phyloP scores from a whole-genome alignment of 2,329 filamentous ascomycete genomes.

The Rhynchosporium graminicola region DNA sequence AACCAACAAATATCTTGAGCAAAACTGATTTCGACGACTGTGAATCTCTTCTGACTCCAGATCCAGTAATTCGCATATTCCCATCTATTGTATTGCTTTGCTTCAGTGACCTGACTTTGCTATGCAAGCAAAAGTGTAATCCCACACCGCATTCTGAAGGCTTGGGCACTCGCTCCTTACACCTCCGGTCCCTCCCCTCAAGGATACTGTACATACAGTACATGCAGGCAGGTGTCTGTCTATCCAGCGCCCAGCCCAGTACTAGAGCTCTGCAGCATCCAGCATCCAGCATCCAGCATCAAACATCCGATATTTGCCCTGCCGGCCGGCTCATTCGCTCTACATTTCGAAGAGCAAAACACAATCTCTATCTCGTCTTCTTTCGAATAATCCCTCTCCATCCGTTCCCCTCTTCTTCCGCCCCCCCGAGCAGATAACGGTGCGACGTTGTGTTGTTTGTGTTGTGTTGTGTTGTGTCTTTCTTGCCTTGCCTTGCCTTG shows the following conservation, averaged over 20 bases:
- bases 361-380: slow-evolving; percentile 3
- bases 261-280: no score
- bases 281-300: no score
- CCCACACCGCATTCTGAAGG: slow-evolving; percentile 21
- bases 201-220: no score
- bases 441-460: slow-evolving; percentile 3
- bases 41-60: slow-evolving; percentile 9
- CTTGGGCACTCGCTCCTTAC: slow-evolving; percentile 12
- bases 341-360: neutral
- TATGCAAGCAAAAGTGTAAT: slow-evolving; percentile 13
- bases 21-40: slow-evolving; percentile 11
- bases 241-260: no score
- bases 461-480: no score
- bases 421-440: slow-evolving; percentile 1
- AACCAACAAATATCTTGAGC: slow-evolving; percentile 13
- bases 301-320: slow-evolving; percentile 4
- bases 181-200: neutral
- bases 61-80: neutral
- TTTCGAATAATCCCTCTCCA: neutral
- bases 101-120: slow-evolving; percentile 13
- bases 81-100: slow-evolving; percentile 6
- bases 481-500: no score
- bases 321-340: neutral
- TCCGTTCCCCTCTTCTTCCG: neutral
- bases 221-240: no score